Conservation (phyloP, 805 yeast species). For the Metschnikowia koreensis region DNA sequence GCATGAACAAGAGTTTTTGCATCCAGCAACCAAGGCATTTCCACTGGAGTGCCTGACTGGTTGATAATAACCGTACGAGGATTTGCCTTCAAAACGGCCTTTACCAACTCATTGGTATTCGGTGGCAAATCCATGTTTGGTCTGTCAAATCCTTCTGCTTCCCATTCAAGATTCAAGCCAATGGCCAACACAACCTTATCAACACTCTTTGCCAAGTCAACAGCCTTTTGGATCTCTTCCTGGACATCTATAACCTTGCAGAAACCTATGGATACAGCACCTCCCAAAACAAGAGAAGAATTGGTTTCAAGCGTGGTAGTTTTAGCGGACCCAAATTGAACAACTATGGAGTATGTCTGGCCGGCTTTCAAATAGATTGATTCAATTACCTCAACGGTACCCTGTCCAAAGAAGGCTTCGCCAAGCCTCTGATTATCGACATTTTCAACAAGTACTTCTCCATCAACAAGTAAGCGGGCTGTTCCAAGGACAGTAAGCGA, state of each 20-base stretch:
- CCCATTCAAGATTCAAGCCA: slow-evolving; percentile 57
- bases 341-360: slow-evolving; percentile 5
- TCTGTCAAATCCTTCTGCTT: slow-evolving; percentile 60
- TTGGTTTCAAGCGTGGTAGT: slow-evolving; percentile 12
- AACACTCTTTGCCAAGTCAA: slow-evolving; percentile 44
- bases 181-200: slow-evolving; percentile 53
- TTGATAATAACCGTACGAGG: slow-evolving; percentile 52
- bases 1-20: slow-evolving; percentile 49
- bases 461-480: slow-evolving; percentile 16
- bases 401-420: slow-evolving; percentile 13
- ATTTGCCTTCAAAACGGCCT: slow-evolving; percentile 45
- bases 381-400: slow-evolving; percentile 12
- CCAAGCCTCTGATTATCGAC: slow-evolving; percentile 8
- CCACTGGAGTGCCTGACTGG: slow-evolving; percentile 62
- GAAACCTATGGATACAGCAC: slow-evolving; percentile 23
- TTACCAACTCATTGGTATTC: slow-evolving; percentile 43
- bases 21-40: slow-evolving; percentile 50
- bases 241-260: slow-evolving; percentile 22
- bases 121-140: slow-evolving; percentile 51
- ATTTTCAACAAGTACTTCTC: slow-evolving; percentile 15
- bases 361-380: slow-evolving; percentile 11
- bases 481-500: slow-evolving; percentile 16
- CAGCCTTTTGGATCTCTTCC: slow-evolving; percentile 38
- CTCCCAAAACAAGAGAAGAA: slow-evolving; percentile 28
- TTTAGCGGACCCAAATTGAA: slow-evolving; percentile 12